These are phyloP conservation scores for Calcarisporium arbuscula DNA, from an alignment of 2,329 filamentous ascomycete species.

Conservation along the genomic window DNA sequence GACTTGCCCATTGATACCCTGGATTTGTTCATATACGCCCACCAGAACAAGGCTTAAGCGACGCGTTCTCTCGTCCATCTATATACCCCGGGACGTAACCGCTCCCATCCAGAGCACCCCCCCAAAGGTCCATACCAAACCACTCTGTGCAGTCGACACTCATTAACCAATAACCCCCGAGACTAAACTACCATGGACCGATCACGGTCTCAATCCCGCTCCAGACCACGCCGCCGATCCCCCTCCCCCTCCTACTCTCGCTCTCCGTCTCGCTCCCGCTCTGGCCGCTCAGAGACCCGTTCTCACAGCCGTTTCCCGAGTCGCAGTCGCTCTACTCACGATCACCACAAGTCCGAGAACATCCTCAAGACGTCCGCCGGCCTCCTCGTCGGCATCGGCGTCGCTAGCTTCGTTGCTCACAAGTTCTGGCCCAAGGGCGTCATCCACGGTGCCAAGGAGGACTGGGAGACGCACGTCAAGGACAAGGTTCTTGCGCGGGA, in stretches of 20 bases:
- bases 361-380: conserved; percentile 25
- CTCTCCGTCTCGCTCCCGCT: conserved; percentile 13
- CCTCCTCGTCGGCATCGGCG: conserved; percentile 27
- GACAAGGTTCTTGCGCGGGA: conserved; percentile 3
- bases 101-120: too few relatives aligned
- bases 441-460: conserved; percentile 20
- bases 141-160: too few relatives aligned
- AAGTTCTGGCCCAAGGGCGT: conserved; percentile 28
- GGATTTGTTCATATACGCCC: too few relatives aligned
- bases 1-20: too few relatives aligned
- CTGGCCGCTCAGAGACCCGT: conserved; percentile 7
- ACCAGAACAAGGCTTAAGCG: too few relatives aligned
- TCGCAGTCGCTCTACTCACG: conserved; percentile 7
- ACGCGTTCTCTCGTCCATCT: too few relatives aligned
- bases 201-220: conserved; percentile 7
- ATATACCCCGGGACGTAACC: too few relatives aligned
- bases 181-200: conserved; percentile 10
- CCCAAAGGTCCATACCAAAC: too few relatives aligned
- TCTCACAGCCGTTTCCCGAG: conserved; percentile 8
- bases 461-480: conserved; percentile 18
- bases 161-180: too few relatives aligned
- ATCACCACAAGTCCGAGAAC: conserved; percentile 14
- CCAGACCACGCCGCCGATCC: conserved; percentile 1
- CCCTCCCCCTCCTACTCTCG: conserved; percentile 10
- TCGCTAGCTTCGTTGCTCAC: conserved; percentile 26